A percentile compares a stretch with the other conserved stretches of the same genome.
Evolutionary conservation across 371 early-diverging fungal genomes (phyloP).

Genomic region (Mitosporidium daphniae): DNA sequence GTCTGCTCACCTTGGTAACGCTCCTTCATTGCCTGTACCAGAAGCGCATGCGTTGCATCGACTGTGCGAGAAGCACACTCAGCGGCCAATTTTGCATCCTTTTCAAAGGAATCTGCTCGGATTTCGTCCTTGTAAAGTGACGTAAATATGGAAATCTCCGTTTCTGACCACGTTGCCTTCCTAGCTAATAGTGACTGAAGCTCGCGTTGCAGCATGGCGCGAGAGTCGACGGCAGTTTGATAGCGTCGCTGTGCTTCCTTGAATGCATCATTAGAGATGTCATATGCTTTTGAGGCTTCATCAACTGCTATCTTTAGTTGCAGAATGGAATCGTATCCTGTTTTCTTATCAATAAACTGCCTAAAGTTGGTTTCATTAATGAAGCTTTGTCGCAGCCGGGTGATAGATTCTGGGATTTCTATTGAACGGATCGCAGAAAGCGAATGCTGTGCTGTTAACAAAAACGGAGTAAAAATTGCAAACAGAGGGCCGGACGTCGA

Average conservation of each 20-base stretch:
- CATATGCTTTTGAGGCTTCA: too few relatives aligned
- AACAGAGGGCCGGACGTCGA: too few relatives aligned
- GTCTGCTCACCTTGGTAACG: conserved; percentile 59
- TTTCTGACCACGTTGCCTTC: conserved; percentile 37
- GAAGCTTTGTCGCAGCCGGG: too few relatives aligned
- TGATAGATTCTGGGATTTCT: too few relatives aligned
- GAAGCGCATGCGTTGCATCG: conserved; percentile 19
- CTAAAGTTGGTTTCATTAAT: too few relatives aligned
- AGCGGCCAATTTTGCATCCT: conserved; percentile 15
- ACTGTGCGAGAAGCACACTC: conserved; percentile 19
- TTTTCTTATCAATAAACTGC: too few relatives aligned
- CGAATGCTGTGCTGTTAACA: too few relatives aligned
- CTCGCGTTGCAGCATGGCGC: conserved; percentile 33
- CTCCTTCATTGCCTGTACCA: conserved; percentile 26
- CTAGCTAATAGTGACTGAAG: conserved; percentile 47
- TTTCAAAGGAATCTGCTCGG: conserved; percentile 21
- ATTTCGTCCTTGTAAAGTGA: conserved; percentile 41
- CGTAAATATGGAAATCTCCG: conserved; percentile 45
- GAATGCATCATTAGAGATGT: too few relatives aligned
- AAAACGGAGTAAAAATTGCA: too few relatives aligned
- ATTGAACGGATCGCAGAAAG: too few relatives aligned
- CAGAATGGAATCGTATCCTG: too few relatives aligned
- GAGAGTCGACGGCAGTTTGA: conserved; percentile 20
- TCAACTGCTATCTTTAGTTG: too few relatives aligned
- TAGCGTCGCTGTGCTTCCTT: conserved; percentile 22